Conservation (phyloP, 306 rosid genomes). For the Vigna trinervia region DNA sequence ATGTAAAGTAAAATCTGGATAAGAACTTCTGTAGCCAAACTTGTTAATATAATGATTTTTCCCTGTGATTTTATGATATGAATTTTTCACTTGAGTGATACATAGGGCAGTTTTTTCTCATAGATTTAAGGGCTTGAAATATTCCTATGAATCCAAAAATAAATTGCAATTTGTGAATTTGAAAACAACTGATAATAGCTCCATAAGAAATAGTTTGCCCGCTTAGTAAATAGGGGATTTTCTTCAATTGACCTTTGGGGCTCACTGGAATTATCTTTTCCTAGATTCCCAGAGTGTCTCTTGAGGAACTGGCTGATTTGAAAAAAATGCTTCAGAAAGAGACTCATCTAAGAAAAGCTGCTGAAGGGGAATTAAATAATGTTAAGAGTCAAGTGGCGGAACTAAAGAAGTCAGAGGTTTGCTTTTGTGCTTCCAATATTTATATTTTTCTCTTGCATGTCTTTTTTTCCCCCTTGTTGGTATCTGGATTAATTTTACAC, state of each 20-base stretch:
- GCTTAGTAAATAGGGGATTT: slow-evolving; percentile 32
- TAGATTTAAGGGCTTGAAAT: not conserved
- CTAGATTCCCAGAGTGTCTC: slow-evolving; percentile 51
- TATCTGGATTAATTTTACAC: slow-evolving; percentile 42
- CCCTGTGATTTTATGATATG: slow-evolving; percentile 1
- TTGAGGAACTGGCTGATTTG: slow-evolving; percentile 79
- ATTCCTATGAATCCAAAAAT: slow-evolving; percentile 18
- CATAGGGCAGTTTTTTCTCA: not conserved
- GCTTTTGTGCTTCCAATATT: slow-evolving; percentile 46
- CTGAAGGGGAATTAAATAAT: slow-evolving; percentile 79
- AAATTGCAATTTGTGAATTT: slow-evolving; percentile 19
- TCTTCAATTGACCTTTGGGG: slow-evolving; percentile 2
- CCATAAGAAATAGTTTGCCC: slow-evolving; percentile 12
- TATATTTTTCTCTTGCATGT: slow-evolving; percentile 36
- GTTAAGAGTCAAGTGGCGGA: slow-evolving; percentile 74
- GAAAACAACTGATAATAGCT: slow-evolving; percentile 26
- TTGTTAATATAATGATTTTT: slow-evolving; percentile 9
- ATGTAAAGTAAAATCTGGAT: slow-evolving; percentile 16
- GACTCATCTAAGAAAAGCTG: slow-evolving; percentile 69
- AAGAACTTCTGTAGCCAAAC: slow-evolving; percentile 21
- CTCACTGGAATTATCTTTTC: slow-evolving; percentile 42
- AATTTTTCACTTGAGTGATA: slow-evolving; percentile 11
- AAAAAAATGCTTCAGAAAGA: slow-evolving; percentile 75
- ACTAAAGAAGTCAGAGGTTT: slow-evolving; percentile 87
- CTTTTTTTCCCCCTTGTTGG: slow-evolving; percentile 30